Evolutionary conservation across 2,329 filamentous ascomycete species (phyloP), one percentile per base, ranked within the genome.

Genomic region (Beauveria rudraprayagi): DNA sequence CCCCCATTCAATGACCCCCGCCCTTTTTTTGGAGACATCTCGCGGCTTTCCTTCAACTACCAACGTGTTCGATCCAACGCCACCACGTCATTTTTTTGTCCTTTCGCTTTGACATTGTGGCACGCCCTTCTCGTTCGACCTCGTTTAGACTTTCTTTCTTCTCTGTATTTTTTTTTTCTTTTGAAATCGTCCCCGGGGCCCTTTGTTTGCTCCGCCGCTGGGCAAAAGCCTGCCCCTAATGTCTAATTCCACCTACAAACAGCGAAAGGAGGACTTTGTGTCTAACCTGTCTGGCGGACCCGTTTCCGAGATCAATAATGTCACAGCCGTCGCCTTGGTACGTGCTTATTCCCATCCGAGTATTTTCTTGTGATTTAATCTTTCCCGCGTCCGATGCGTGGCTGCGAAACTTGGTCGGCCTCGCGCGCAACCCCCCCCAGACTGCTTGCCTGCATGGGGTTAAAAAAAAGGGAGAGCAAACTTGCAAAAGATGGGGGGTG

Each of bases 181-280:
- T 37, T 37, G 14, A 16, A 5, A 16, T 14, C 34, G 14, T 16
- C 10, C 5, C 11, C 34, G 5, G 16, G 14, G 26, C 41, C 24
- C 54, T 40, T 61, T 63, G 63, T 57, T 65, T 43, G 16, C 17
- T 46, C 19, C 19, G 47, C 30, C 19, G 16, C 24, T 17, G 19
- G 17, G 8, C 34, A 41, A 43, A 17, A 10, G 6, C 2, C 40
- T 24, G 37, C 40, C 56, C 47, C 47, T 61, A 65, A 78, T 78
- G 72, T 72, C 76, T 64, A 68, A 70, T 66, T 54, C 71, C 40
- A 74, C 82, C 75, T 96, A 97, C 80, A 99, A 97, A 77, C 84
- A 89, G 69, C 82, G 89, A 67, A 99, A 99, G 78, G 92, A 96
- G 79, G 91, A 91, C 71, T 96, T 96, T 73, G 94, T 99, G 70